Base-by-base conservation (phyloP, 1,139 yeast genomes). In the Kurtzmaniella quercitrusa region DNA sequence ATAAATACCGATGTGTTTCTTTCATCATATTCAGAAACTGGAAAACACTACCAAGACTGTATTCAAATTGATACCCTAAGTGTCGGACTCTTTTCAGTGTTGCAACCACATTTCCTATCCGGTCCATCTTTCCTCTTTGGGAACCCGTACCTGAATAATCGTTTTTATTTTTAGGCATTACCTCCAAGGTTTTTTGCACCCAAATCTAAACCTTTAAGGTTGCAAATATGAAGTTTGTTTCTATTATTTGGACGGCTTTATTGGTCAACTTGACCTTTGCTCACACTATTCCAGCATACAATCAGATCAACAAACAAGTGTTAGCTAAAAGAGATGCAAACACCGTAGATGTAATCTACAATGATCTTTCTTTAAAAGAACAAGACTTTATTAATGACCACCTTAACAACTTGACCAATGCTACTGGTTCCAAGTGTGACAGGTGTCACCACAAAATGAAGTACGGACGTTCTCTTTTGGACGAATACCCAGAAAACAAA, bases 361-460 rank as follows among this genome's bases (percentile, higher is more conserved):
- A 49, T 5, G 52, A 53, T 30, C 60, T 69, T 43, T 44, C 58
- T 11, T 54, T 46, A 19, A 39, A 51, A 3, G 71, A 68, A 28
- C 48, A 47, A n/a, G 71, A 68, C 45, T 69, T 58, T 44, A 60
- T 69, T 43, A 55, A 54, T 39, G 45, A 45, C 17, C 66, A 66
- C 45, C 53, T 67, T 47, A 36, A 33, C 17, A 44, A 54, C 35
- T 60, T 65, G 49, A 55, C 60, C 18, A 47, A 45, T 20, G 60
- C 50, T 52, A 65, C 63, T 45, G 68, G 68, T 11, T 51, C 69
- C 16, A 52, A 55, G 34, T 70, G 75, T 49, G 64, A 61, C 41
- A 49, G 56, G 30, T 70, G 75, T 51, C 69, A 70, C 50, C 50
- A 65, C 51, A 65, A 61, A 47, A 54, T 70, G 43, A 58, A 48